Evolutionary conservation across 106 monocot genomes (phyloP), one percentile per base, ranked within the genome.

Genomic region (Vanilla planifolia): DNA sequence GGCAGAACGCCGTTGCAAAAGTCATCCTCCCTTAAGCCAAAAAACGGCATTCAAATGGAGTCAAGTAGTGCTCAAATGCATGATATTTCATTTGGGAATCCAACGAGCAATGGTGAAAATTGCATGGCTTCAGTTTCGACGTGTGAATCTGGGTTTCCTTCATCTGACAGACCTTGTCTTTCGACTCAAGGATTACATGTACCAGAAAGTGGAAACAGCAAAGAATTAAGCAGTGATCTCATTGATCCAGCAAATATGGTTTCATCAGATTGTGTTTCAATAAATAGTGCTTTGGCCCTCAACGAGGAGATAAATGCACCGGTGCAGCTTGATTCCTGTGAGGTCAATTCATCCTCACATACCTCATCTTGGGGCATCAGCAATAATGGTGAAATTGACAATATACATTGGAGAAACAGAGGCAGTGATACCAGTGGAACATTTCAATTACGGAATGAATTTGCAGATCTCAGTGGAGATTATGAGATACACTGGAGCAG

Each of bases 401-500:
- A 48, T 25, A 53, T 55, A 44, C 40, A 15, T 8, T 29, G 26
- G 34, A 39, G 64, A 43, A 16, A 2, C 28, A 48, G 62, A 6
- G 52, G 51, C 26, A 71, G 59, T 57, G 60, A 41, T 25, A 48
- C 22, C 43, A 48, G 5, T n/a, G 66, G 23, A 52, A 48, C 30
- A 59, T 29, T 56, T 10, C 41, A 28, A 1, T n/a, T 69, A 43
- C 36, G 33, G 0, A 59, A 58, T 50, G 37, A 50, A 17, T 43
- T 65, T 23, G 48, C 55, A 8, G 75, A 83, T 83, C 86, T 92
- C 16, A 33, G 46, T 26, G 80, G 83, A 1, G 74, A 86, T 47
- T 69, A 60, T 53, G 56, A 73, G 0, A 25, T 52, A 14, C 74
- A 86, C 40, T 53, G 55, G 26, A 70, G 45, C 2, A 83, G 70